These are phyloP conservation scores for Lagerstroemia speciosa DNA, from an alignment of 345 rosid genomes.

Conservation along the genomic window DNA sequence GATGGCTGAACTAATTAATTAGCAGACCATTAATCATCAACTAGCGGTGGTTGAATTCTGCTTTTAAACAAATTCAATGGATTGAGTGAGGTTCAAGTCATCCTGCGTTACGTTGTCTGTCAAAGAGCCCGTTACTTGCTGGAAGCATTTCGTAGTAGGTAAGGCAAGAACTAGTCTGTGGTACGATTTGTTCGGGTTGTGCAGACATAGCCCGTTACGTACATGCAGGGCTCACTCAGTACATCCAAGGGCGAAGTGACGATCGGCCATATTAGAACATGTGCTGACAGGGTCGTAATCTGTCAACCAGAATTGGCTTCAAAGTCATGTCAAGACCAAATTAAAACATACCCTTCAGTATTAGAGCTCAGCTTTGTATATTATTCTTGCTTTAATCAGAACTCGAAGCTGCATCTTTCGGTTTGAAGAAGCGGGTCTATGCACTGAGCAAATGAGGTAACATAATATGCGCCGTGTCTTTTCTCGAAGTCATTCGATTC, in stretches of 20 bases:
- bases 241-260: no score
- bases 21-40: background rate
- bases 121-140: no score
- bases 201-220: background rate
- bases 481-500: background rate
- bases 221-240: no score
- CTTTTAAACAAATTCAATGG: background rate
- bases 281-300: background rate
- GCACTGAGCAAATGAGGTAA: background rate
- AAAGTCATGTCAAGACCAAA: background rate
- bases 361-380: no score
- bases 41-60: background rate
- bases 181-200: background rate
- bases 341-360: no score
- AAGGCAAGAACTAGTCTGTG: background rate
- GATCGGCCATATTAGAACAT: background rate
- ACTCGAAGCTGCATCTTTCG: no score
- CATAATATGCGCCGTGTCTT: no score
- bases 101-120: no score
- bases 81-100: constrained; percentile 1
- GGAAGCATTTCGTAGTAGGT: background rate
- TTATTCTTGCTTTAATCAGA: no score
- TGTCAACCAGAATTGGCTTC: background rate
- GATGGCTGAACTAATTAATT: background rate
- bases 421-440: background rate